Base-by-base conservation (phyloP, 352 stramenopile species). In the Phytopythium sindhum region DNA sequence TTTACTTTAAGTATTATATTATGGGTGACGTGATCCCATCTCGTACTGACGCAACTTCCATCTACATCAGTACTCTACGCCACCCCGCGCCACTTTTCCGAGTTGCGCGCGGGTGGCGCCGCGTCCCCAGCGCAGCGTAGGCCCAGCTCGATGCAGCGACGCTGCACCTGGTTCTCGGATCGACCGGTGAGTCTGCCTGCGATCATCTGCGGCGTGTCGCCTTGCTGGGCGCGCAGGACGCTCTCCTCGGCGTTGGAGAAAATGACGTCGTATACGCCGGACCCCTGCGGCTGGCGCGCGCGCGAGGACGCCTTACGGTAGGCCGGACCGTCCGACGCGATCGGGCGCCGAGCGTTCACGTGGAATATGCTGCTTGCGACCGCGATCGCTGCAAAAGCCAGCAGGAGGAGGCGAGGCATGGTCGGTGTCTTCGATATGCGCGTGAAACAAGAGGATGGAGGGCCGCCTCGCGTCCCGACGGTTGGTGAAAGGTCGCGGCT, bases 191-290 rank as follows among this genome's bases (percentile, higher is more conserved):
- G 51, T n/a, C 64, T 41, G 1, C 56, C 67, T 1, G 77, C 66
- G 41, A 90, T 56, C 56, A 70, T 72, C 44, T 78, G 67, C 1
- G 67, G 59, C 4, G 67, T 75, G 26, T 89, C 75, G 57, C 66
- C 69, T 45, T 88, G 73, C 23, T 74, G 73, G 10, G 61, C 62
- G 10, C 67, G 70, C 4, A 90, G 64, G 3, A 88, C 57, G 64
- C 72, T 81, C 47, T 90, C 81, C 51, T 90, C 81, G 2, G 65
- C 68, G 67, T 74, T 70, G 33, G 64, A 74, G 69, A 88, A 90
- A 10, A 66, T 50, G 4, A 75, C 71, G 39, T 84, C 75, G 42
- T 66, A 75, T 17, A 51, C 6, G 54, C 54, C 54, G 5, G 23
- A 31, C 23, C 54, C 21, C 3, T 50, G 54, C 10, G 37, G 33